phyloP scores from a whole-genome alignment of 192 early-diverging fungal genomes.

The Podila clonocystis region DNA sequence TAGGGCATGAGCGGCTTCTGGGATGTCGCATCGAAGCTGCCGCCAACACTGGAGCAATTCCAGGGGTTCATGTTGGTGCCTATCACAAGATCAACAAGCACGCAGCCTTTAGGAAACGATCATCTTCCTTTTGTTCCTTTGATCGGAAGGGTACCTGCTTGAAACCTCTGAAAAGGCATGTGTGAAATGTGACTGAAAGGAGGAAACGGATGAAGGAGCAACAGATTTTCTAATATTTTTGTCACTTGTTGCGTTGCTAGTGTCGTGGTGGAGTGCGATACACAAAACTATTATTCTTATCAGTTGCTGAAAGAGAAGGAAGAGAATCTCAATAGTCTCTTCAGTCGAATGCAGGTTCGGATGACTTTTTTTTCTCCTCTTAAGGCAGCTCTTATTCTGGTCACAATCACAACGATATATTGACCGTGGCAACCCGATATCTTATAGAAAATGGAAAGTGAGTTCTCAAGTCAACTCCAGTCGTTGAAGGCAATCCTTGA shows the following conservation, averaged over 20 bases:
- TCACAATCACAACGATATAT: no score
- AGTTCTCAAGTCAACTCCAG: slow-evolving; percentile 26
- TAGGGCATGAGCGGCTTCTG: slow-evolving; percentile 34
- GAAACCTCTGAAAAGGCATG: slow-evolving; percentile 20
- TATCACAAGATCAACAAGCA: slow-evolving; percentile 25
- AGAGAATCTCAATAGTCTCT: slow-evolving; percentile 21
- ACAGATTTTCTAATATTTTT: neutral
- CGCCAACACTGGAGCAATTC: slow-evolving; percentile 17
- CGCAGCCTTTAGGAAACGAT: slow-evolving; percentile 32
- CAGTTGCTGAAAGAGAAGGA: slow-evolving; percentile 43
- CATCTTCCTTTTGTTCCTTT: slow-evolving; percentile 16
- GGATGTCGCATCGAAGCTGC: slow-evolving; percentile 21
- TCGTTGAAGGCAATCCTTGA: slow-evolving; percentile 17
- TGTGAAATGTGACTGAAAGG: no score
- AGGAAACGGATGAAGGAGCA: no score
- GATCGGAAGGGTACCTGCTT: slow-evolving; percentile 14
- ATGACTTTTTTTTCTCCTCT: no score
- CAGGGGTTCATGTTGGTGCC: slow-evolving; percentile 11
- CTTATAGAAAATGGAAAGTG: slow-evolving; percentile 30
- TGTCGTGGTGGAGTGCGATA: slow-evolving; percentile 38
- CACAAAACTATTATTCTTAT: slow-evolving; percentile 36
- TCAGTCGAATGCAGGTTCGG: slow-evolving; percentile 28
- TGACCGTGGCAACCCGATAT: neutral
- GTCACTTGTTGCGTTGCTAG: neutral
- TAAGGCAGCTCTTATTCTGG: no score